Percentiles rank a stretch among this genome's conserved stretches.
Conservation (phyloP, 1,284 basidiomycete species). For the Uromyces viciae-fabae region DNA sequence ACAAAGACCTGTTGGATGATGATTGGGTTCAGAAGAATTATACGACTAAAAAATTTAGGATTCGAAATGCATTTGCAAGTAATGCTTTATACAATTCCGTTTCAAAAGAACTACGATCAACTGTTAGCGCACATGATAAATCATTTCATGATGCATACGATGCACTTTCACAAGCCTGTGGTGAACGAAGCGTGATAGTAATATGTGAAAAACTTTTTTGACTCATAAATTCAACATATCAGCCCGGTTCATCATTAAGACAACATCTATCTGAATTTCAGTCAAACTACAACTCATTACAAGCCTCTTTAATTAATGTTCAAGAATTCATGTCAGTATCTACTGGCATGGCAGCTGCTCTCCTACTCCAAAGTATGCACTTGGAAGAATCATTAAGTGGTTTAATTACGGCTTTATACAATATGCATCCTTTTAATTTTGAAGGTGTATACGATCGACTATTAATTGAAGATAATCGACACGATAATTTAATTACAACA, state of each 20-base stretch:
- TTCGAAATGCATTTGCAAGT: background rate
- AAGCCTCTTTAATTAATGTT: background rate
- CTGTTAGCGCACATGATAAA: background rate
- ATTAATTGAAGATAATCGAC: background rate
- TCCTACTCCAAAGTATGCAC: background rate
- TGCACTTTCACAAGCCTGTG: background rate
- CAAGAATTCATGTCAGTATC: background rate
- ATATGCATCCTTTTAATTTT: background rate
- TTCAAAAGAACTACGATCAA: background rate
- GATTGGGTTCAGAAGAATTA: background rate
- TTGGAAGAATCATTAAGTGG: background rate
- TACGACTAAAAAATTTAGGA: background rate
- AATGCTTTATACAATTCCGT: background rate
- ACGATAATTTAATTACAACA: too few relatives aligned
- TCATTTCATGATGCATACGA: background rate
- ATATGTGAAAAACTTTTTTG: background rate
- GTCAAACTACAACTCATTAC: background rate
- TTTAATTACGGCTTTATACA: background rate
- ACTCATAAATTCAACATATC: background rate
- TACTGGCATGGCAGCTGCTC: background rate
- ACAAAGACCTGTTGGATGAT: background rate
- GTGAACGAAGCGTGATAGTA: background rate
- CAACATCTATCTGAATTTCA: background rate
- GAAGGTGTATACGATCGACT: background rate
- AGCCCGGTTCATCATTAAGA: background rate